Conservation (phyloP, 1,139 yeast genomes). For the Chernovozyma aurita region DNA sequence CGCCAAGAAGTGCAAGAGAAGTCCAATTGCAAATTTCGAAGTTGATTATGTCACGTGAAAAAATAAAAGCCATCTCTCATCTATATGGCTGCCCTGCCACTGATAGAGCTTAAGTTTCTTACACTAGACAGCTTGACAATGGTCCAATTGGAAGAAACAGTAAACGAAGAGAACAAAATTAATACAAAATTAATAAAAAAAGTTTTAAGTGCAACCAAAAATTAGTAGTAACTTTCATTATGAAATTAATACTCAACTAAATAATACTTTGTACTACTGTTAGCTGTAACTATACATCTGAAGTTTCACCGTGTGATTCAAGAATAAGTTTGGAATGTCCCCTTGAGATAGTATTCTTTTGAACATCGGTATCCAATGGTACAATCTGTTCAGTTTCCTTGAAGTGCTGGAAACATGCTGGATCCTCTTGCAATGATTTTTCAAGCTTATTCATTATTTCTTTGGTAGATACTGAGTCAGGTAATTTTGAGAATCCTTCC, state of each 20-base stretch:
- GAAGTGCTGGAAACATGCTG: conserved; percentile 21
- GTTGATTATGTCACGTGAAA: not conserved
- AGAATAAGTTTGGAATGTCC: conserved; percentile 30
- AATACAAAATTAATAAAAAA: no score
- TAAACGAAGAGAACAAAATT: no score
- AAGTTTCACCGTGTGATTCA: conserved; percentile 28
- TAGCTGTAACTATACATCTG: conserved; percentile 5
- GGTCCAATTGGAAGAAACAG: no score
- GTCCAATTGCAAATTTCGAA: not conserved
- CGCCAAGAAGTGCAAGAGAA: not conserved
- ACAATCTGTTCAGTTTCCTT: conserved; percentile 11
- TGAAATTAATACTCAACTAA: no score
- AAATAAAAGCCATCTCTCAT: no score
- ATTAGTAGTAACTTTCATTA: no score
- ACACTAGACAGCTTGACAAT: no score
- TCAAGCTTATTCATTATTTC: conserved; percentile 35
- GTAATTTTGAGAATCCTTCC: conserved; percentile 25
- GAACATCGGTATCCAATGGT: conserved; percentile 24
- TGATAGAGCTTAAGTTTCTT: no score
- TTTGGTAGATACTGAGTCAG: conserved; percentile 25
- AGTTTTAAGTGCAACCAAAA: no score
- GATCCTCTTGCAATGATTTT: conserved; percentile 27
- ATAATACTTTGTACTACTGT: no score
- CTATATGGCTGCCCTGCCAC: no score
- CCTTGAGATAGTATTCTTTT: conserved; percentile 29